Conservation (phyloP, 2,329 filamentous ascomycete genomes). For the Ascomycota sp. region DNA sequence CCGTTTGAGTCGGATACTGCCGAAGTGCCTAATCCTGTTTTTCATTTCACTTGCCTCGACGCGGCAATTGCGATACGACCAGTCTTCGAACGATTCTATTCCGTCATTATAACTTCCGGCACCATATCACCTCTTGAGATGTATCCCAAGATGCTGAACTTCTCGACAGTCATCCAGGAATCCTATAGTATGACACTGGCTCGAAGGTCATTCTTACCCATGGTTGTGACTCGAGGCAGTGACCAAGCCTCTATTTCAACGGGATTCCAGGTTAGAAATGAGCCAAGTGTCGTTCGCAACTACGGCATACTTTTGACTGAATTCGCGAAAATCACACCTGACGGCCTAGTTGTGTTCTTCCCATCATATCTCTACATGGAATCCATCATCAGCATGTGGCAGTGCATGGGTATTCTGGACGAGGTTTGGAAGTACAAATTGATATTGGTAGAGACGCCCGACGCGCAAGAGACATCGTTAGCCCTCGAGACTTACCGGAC, state of each 20-base stretch:
- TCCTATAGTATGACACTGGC: constrained; percentile 96
- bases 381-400: constrained; percentile 97
- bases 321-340: constrained; percentile 87
- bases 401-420: constrained; percentile 93
- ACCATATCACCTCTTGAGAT: constrained; percentile 95
- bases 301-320: constrained; percentile 87
- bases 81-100: constrained; percentile 92
- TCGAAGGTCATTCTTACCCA: constrained; percentile 82
- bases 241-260: constrained; percentile 89
- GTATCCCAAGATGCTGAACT: constrained; percentile 97
- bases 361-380: constrained; percentile 99
- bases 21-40: constrained; percentile 86
- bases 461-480: constrained; percentile 89
- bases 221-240: constrained; percentile 90
- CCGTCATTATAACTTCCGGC: constrained; percentile 94
- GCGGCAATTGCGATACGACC: constrained; percentile 96
- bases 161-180: constrained; percentile 80
- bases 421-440: constrained; percentile 98
- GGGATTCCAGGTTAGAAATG: constrained; percentile 85
- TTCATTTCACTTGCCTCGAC: constrained; percentile 92
- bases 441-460: constrained; percentile 91
- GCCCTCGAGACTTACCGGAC: constrained; percentile 93
- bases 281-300: constrained; percentile 90
- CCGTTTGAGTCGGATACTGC: constrained; percentile 91
- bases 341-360: constrained; percentile 98